phyloP scores from a whole-genome alignment of 1,284 basidiomycete genomes.

The Porodaedalea pini region DNA sequence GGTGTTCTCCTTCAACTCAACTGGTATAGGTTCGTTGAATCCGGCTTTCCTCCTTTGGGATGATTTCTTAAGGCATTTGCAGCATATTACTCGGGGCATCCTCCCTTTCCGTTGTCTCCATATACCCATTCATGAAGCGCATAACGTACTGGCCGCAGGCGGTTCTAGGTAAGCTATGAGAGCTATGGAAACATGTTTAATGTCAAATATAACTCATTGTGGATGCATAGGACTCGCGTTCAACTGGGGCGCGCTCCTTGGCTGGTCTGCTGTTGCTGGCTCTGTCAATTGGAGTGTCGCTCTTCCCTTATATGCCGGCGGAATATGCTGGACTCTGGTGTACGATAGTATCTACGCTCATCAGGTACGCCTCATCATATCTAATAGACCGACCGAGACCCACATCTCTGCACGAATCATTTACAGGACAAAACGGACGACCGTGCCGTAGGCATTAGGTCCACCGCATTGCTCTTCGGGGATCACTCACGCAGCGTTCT shows the following conservation, averaged over 20 bases:
- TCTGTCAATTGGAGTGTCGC: conserved; percentile 80
- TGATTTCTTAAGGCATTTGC: not conserved
- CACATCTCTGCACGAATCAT: not conserved
- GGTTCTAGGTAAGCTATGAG: conserved; percentile 68
- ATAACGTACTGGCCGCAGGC: conserved; percentile 97
- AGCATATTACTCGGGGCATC: conserved; percentile 92
- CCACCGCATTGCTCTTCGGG: conserved; percentile 90
- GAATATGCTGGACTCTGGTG: conserved; percentile 90
- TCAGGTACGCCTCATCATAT: conserved; percentile 54
- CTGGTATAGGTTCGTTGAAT: conserved; percentile 75
- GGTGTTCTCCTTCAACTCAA: conserved; percentile 90
- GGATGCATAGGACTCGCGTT: conserved; percentile 93
- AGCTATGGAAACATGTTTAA: not conserved
- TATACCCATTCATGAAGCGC: conserved; percentile 98
- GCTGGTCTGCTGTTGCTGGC: conserved; percentile 93
- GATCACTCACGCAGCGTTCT: conserved; percentile 76
- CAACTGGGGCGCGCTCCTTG: conserved; percentile 96
- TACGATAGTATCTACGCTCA: conserved; percentile 99
- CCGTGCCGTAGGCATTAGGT: conserved; percentile 83
- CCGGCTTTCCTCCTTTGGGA: not conserved
- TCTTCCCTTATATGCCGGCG: conserved; percentile 87
- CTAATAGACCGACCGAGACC: not conserved
- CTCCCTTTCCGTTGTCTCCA: conserved; percentile 80
- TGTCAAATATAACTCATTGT: too few relatives aligned
- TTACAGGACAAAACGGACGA: conserved; percentile 91